These are phyloP conservation scores for Astrocystis sublimbata DNA, from an alignment of 495 filamentous ascomycete species.

Conservation along the genomic window DNA sequence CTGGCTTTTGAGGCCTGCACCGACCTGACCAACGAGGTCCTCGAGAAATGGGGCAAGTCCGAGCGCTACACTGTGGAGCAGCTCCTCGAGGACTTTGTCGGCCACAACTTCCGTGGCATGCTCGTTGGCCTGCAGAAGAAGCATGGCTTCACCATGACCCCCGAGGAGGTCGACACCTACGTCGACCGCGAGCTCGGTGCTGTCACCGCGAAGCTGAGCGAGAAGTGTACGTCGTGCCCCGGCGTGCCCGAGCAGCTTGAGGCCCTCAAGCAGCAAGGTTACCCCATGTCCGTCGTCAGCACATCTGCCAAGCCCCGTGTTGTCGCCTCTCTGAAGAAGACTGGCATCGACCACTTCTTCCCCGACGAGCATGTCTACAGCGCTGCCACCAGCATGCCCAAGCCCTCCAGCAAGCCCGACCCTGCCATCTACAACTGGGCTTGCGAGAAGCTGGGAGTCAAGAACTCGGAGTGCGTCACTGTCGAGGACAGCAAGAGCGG, in stretches of 20 bases:
- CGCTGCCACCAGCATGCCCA: constrained; percentile 75
- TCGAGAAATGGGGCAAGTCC: constrained; percentile 62
- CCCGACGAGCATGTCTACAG: constrained; percentile 72
- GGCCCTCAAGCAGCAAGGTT: constrained; percentile 61
- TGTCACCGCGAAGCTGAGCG: constrained; percentile 82
- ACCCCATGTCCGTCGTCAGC: constrained; percentile 80
- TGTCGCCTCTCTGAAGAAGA: constrained; percentile 76
- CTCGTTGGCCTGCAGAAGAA: constrained; percentile 68
- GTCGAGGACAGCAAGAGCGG: constrained; percentile 92
- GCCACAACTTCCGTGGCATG: constrained; percentile 97
- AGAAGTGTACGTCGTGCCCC: constrained; percentile 65
- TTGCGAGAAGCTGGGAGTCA: constrained; percentile 71
- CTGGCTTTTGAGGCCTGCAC: constrained; percentile 94
- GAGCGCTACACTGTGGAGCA: constrained; percentile 76
- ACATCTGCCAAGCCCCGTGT: constrained; percentile 79
- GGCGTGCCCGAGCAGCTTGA: constrained; percentile 70
- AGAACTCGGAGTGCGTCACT: constrained; percentile 73
- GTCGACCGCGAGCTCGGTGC: constrained; percentile 78
- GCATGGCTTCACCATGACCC: constrained; percentile 67
- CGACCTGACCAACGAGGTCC: constrained; percentile 88
- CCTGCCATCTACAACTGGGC: constrained; percentile 89
- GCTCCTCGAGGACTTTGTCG: constrained; percentile 88
- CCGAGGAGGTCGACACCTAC: constrained; percentile 71
- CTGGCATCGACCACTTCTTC: constrained; percentile 80
- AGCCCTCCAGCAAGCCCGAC: constrained; percentile 87